Conservation (phyloP, 169 alveolate genomes). For the Plasmodium knowlesi region DNA sequence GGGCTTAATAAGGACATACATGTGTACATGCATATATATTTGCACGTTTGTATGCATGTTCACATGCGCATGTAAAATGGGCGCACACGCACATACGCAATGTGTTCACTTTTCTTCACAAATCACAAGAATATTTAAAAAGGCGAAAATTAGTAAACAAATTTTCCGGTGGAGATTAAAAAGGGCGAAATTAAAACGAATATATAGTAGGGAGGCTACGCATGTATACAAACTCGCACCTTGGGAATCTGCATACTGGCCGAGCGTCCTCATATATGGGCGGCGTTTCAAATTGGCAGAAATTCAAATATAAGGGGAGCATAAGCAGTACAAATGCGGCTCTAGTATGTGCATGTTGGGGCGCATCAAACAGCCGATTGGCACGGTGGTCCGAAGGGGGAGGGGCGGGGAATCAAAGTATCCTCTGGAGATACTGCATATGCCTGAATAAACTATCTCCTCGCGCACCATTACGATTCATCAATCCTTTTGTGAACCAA, state of each 20-base stretch:
- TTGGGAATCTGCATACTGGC: background rate
- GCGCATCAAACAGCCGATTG: background rate
- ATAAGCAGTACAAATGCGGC: background rate
- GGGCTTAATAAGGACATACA: background rate
- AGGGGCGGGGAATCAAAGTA: background rate
- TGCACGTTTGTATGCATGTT: background rate
- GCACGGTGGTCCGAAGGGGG: background rate
- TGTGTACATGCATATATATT: background rate
- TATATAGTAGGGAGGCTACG: background rate
- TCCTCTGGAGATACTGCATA: slow-evolving; percentile 2
- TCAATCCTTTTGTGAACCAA: slow-evolving; percentile 70
- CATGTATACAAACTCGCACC: background rate
- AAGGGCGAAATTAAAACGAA: slow-evolving; percentile 28
- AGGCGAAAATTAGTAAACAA: slow-evolving; percentile 43
- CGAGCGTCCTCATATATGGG: background rate
- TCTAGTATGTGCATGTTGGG: background rate
- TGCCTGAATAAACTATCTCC: background rate
- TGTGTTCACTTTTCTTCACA: background rate
- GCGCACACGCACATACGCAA: background rate
- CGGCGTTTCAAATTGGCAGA: background rate
- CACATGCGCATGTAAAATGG: background rate
- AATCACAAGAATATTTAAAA: slow-evolving; percentile 1
- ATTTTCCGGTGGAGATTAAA: slow-evolving; percentile 13
- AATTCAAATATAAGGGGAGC: background rate
- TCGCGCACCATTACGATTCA: slow-evolving; percentile 23